Evolutionary conservation across 2,329 filamentous ascomycete genomes (phyloP).

Genomic region (Coniochaeta sp.): DNA sequence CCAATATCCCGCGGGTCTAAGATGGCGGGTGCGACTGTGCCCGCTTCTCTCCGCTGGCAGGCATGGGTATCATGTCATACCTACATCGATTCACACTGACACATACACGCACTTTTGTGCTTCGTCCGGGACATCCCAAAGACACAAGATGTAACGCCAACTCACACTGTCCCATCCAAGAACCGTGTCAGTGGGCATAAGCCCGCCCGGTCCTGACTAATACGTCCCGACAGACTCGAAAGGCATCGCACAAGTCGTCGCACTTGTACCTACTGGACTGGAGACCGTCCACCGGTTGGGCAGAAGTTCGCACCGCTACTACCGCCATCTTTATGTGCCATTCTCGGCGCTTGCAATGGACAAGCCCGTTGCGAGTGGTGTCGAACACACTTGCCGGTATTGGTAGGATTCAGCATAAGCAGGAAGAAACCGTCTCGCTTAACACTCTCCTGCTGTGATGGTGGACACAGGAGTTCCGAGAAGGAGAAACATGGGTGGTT

Average conservation of each 20-base stretch:
- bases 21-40: not conserved
- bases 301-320: not conserved
- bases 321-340: not conserved
- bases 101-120: not conserved
- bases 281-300: not conserved
- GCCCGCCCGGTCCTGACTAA: not conserved
- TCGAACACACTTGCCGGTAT: not conserved
- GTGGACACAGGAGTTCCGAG: not conserved
- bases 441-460: not conserved
- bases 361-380: not conserved
- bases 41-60: not conserved
- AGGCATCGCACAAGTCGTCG: not conserved
- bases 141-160: not conserved
- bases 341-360: not conserved
- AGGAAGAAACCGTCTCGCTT: not conserved
- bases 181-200: not conserved
- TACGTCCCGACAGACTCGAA: not conserved
- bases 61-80: not conserved
- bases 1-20: not conserved
- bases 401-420: not conserved
- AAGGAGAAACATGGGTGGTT: not conserved
- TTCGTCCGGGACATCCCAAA: not conserved
- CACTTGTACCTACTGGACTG: not conserved
- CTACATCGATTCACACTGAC: not conserved
- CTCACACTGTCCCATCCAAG: no score